phyloP scores from a whole-genome alignment of 1,284 basidiomycete species.

The Crucibulum parvulum region DNA sequence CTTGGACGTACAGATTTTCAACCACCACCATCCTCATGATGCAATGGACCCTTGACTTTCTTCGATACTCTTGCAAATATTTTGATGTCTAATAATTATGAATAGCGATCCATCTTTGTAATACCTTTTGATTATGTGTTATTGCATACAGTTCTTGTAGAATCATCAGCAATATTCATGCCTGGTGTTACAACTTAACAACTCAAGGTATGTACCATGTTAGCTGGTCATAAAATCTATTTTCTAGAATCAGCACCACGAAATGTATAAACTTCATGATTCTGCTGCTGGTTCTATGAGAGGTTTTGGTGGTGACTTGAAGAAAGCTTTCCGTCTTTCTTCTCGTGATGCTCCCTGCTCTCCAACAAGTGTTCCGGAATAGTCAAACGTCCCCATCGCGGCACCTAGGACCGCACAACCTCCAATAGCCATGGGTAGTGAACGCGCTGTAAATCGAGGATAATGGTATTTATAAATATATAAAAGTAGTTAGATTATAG shows the following conservation, averaged over 20 bases:
- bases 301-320: conserved; percentile 60
- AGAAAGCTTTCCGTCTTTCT: conserved; percentile 74
- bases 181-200: too few species aligned
- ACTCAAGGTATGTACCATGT: not conserved
- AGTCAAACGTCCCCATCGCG: conserved; percentile 86
- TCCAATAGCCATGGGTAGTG: conserved; percentile 84
- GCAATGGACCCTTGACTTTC: too few species aligned
- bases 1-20: too few species aligned
- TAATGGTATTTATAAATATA: conserved; percentile 11
- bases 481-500: conserved; percentile 7
- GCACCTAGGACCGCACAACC: conserved; percentile 85
- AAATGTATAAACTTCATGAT: conserved; percentile 13
- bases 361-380: conserved; percentile 72
- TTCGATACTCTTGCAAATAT: too few species aligned
- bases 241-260: conserved; percentile 6
- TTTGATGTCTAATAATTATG: too few species aligned
- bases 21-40: too few species aligned
- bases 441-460: conserved; percentile 65
- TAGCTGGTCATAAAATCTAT: conserved; percentile 9
- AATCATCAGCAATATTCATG: not conserved
- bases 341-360: conserved; percentile 51
- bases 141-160: not conserved
- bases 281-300: conserved; percentile 33
- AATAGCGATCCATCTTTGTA: too few species aligned
- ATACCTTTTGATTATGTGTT: too few species aligned